phyloP scores from a whole-genome alignment of 106 monocot species.

The Phalaenopsis aphrodite region DNA sequence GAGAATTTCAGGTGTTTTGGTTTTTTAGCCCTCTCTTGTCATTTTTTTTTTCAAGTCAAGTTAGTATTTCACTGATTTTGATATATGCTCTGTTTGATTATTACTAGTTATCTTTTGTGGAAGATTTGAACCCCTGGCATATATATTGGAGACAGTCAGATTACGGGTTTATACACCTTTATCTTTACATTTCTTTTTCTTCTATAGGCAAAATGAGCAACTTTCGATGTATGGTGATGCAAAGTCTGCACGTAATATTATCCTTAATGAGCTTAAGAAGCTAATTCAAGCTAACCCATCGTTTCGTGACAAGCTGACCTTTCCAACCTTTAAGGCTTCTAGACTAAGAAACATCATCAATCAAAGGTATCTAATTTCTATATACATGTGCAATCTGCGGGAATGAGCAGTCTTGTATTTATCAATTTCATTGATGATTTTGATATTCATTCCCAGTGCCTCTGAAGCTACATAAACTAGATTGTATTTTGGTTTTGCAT shows the following conservation, averaged over 20 bases:
- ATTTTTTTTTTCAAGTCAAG: background rate
- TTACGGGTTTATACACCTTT: background rate
- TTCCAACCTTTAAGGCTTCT: constrained; percentile 90
- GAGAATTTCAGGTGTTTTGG: constrained; percentile 79
- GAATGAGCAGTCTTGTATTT: background rate
- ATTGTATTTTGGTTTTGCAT: background rate
- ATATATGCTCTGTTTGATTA: background rate
- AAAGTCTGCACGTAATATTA: constrained; percentile 85
- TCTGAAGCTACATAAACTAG: background rate
- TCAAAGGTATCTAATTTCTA: constrained; percentile 51
- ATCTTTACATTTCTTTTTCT: constrained; percentile 1
- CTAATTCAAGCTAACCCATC: constrained; percentile 85
- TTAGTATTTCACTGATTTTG: background rate
- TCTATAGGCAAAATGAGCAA: constrained; percentile 87
- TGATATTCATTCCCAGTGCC: background rate
- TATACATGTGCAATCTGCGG: background rate
- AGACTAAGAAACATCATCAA: constrained; percentile 88
- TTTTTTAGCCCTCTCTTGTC: background rate
- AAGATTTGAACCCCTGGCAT: background rate
- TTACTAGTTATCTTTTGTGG: background rate
- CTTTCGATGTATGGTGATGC: constrained; percentile 94
- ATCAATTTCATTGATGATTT: background rate
- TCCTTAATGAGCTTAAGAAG: constrained; percentile 85
- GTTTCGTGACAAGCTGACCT: constrained; percentile 75
- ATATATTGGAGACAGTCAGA: background rate